A percentile compares a stretch with the other conserved stretches of the same genome.
Evolutionary conservation across 2,329 filamentous ascomycete species (phyloP).

Genomic region (Metarhizium humberi): DNA sequence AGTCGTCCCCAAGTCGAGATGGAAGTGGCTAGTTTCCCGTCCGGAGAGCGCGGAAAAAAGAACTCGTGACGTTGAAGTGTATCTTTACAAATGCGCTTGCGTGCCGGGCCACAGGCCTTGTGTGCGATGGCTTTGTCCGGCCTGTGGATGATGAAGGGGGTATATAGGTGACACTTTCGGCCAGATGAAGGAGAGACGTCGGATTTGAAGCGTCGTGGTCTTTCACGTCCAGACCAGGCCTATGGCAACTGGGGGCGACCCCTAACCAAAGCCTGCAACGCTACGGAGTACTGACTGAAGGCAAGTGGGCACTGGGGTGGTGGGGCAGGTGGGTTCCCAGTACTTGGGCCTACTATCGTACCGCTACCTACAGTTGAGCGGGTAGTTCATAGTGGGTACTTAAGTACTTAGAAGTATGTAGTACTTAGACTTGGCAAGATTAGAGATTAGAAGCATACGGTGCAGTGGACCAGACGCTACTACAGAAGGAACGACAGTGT

Average conservation of each 20-base stretch:
- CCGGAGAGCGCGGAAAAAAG: background rate
- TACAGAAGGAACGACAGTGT: no score
- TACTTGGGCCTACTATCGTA: no score
- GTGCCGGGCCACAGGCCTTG: background rate
- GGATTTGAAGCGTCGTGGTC: slow-evolving; percentile 1
- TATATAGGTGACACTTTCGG: background rate
- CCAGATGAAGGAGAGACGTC: background rate
- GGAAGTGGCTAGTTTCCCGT: background rate
- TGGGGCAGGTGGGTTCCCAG: no score
- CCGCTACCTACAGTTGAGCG: no score
- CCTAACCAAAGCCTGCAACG: no score
- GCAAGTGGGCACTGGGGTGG: no score
- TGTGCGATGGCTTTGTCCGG: background rate
- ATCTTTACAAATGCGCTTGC: background rate
- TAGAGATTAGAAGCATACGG: no score
- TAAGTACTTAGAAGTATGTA: no score
- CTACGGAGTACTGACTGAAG: no score
- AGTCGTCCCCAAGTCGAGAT: background rate
- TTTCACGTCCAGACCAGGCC: background rate
- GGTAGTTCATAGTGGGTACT: no score
- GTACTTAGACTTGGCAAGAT: no score
- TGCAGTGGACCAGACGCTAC: no score
- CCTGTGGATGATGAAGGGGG: background rate
- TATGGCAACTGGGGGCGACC: background rate
- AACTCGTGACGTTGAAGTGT: background rate